Conservation (phyloP, 2,329 filamentous ascomycete genomes). For the Onygena corvina region DNA sequence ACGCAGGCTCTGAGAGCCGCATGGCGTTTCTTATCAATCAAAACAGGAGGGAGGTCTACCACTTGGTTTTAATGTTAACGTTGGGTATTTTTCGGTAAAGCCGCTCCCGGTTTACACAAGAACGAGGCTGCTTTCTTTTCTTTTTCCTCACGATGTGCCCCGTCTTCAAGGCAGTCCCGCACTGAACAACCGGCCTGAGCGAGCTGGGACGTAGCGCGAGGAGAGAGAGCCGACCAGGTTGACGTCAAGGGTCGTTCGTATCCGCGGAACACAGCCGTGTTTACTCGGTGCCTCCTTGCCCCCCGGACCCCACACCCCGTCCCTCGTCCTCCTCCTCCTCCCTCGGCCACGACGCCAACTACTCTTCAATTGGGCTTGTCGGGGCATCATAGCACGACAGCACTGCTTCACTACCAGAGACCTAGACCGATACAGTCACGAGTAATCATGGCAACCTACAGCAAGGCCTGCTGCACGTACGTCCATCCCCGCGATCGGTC, state of each 20-base stretch:
- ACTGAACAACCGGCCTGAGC: no score
- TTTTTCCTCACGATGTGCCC: neutral
- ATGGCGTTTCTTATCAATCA: constrained; percentile 3
- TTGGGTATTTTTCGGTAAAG: no score
- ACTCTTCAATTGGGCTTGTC: neutral
- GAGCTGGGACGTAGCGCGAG: no score
- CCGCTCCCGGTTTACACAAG: no score
- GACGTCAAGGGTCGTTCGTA: no score
- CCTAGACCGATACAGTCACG: neutral
- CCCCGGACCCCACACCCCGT: neutral
- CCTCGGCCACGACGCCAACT: neutral
- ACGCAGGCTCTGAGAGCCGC: constrained; percentile 5
- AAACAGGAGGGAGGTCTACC: constrained; percentile 2
- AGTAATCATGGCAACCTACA: constrained; percentile 29
- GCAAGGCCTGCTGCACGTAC: constrained; percentile 37
- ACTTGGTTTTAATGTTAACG: no score
- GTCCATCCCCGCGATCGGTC: constrained; percentile 13
- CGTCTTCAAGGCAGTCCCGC: no score
- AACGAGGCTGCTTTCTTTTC: neutral
- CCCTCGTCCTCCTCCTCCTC: neutral
- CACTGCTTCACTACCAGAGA: neutral
- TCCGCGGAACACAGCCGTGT: neutral
- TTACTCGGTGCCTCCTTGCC: neutral
- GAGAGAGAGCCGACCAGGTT: no score
- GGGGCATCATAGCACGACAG: neutral